Conservation (phyloP, 495 filamentous ascomycete species). For the Podospora fimiseda region DNA sequence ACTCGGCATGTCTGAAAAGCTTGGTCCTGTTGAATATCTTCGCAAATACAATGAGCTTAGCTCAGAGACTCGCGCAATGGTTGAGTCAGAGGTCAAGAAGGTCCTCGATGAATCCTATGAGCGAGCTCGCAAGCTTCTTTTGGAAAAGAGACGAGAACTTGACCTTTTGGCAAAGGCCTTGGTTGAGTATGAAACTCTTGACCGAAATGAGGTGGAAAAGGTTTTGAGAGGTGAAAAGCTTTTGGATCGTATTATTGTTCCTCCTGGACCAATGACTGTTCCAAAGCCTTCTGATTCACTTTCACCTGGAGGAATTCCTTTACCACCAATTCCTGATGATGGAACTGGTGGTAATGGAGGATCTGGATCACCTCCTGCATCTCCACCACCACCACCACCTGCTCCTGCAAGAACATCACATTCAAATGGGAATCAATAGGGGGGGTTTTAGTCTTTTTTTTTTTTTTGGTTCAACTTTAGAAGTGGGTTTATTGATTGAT, state of each 20-base stretch:
- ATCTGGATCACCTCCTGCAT: constrained; percentile 9
- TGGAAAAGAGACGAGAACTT: constrained; percentile 67
- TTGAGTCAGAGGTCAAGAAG: constrained; percentile 79
- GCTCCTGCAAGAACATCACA: constrained; percentile 10
- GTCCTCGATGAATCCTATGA: constrained; percentile 74
- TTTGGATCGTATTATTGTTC: constrained; percentile 42
- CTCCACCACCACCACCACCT: constrained; percentile 20
- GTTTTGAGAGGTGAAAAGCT: constrained; percentile 81
- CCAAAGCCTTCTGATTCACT: constrained; percentile 29
- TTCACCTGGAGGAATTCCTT: constrained; percentile 13
- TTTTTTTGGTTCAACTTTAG: not conserved
- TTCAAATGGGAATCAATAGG: not conserved
- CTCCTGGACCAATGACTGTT: constrained; percentile 42
- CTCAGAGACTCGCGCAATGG: constrained; percentile 71
- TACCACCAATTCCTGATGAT: constrained; percentile 15
- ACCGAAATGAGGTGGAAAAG: constrained; percentile 80
- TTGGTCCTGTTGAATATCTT: constrained; percentile 83
- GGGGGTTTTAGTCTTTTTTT: not conserved
- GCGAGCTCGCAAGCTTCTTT: constrained; percentile 67
- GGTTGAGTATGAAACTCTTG: constrained; percentile 88
- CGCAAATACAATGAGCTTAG: constrained; percentile 75
- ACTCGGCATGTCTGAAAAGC: constrained; percentile 79
- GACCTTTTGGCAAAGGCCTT: constrained; percentile 81
- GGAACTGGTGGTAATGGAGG: constrained; percentile 1
- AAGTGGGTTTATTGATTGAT: constrained; percentile 15